Evolutionary conservation across 2,329 filamentous ascomycete genomes (phyloP), one percentile per base, ranked within the genome.

Genomic region (Stachybotrys echinatus): DNA sequence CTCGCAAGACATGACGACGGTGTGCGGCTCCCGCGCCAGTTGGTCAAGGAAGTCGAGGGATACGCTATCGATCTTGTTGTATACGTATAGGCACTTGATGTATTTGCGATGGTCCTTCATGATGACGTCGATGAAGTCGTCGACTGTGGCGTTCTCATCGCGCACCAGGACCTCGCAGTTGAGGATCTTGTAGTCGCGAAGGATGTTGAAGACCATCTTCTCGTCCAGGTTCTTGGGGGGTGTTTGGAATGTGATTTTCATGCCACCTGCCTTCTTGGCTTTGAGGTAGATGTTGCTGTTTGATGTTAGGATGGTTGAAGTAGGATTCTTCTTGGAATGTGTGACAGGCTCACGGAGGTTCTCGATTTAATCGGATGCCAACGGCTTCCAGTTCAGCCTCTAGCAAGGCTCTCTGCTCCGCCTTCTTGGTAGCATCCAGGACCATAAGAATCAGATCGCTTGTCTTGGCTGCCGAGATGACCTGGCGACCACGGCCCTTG

Each of bases 91-190:
- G 65, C 89, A 86, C 67, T 78, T 83, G 75, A 99, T 96, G 76
- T 99, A 99, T 70, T 95, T 99, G 65, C 94, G 80, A 75, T 99
- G 94, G 65, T 96, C 90, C 71, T 94, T 95, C 92, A 97, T 97
- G 71, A 99, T 96, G 54, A 96, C 91, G 69, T 99, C 94, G 73
- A 99, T 99, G 69, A 99, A 88, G 71, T 99, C 92, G 73, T 99
- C 94, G 34, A 99, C 91, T 1, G 94, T 97, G 39, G 88, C 90
- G 66, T 95, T 85, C 64, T 99, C 94, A 66, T 99, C 94, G 61
- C 94, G 88, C 17, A 99, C 84, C 20, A 99, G 81, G 1, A 99
- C 92, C 69, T 99, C 94, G 71, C 88, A 94, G 75, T 99, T 99
- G 52, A 99, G 82, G 60, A 99, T 91, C 75, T 96, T 96, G 83